These are phyloP conservation scores for Suaeda aralocaspica DNA, from an alignment of 148 eudicot species.

Conservation along the genomic window DNA sequence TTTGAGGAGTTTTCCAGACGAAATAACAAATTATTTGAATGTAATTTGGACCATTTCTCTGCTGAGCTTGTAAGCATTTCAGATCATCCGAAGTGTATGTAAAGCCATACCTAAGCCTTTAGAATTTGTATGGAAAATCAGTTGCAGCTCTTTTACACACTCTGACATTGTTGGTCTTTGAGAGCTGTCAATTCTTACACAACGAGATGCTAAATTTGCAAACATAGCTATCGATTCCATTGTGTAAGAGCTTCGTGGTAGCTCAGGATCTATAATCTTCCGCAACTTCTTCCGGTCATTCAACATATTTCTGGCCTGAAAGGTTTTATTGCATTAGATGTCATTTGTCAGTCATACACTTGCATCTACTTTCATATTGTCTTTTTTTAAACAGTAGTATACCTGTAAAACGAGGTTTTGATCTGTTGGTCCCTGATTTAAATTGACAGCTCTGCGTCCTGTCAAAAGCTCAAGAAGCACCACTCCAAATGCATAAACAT, in stretches of 20 bases:
- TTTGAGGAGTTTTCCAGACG: not conserved
- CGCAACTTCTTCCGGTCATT: constrained; percentile 71
- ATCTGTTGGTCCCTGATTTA: constrained; percentile 86
- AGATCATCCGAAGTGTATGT: constrained; percentile 71
- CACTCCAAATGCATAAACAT: constrained; percentile 95
- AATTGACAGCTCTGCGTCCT: constrained; percentile 82
- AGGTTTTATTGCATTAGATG: constrained; percentile 6
- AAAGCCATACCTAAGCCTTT: constrained; percentile 81
- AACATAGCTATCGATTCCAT: constrained; percentile 77
- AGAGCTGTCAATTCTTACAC: constrained; percentile 68
- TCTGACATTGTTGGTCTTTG: constrained; percentile 84
- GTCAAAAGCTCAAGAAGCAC: constrained; percentile 96
- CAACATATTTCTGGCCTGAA: constrained; percentile 69
- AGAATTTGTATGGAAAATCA: constrained; percentile 56
- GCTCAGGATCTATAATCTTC: constrained; percentile 74
- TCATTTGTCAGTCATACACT: constrained; percentile 2
- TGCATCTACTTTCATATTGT: not conserved
- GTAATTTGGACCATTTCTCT: constrained; percentile 3
- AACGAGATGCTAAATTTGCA: constrained; percentile 87
- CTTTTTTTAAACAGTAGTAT: not conserved
- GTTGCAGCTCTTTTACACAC: constrained; percentile 78
- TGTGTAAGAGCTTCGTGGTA: constrained; percentile 74
- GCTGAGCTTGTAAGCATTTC: constrained; percentile 16
- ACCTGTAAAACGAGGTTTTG: constrained; percentile 94
- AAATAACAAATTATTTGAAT: constrained; percentile 5